These are phyloP conservation scores for Macrotyloma uniflorum DNA, from an alignment of 306 rosid genomes.

Conservation along the genomic window DNA sequence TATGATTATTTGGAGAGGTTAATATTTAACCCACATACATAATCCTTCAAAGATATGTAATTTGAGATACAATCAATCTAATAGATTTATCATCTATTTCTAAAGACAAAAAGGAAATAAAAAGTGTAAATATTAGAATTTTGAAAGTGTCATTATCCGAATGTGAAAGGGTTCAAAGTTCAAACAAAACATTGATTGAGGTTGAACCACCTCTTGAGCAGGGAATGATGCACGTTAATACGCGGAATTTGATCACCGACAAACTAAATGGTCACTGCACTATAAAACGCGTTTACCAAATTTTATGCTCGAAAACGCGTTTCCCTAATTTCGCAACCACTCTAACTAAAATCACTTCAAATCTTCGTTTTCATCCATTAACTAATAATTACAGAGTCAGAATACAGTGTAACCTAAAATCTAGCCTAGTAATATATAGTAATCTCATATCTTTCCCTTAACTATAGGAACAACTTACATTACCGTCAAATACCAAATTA, in stretches of 20 bases:
- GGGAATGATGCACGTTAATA: neutral
- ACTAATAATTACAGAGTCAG: too few relatives aligned
- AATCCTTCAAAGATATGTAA: too few relatives aligned
- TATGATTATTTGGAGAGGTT: too few relatives aligned
- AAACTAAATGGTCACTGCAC: neutral
- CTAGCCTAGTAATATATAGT: neutral
- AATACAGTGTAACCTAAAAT: neutral
- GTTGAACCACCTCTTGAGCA: neutral
- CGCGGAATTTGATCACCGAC: constrained; percentile 34
- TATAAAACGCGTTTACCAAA: neutral
- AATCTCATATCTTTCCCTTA: neutral
- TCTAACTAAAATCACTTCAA: neutral
- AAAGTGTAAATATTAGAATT: too few relatives aligned
- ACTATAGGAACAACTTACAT: neutral
- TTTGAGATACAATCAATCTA: too few relatives aligned
- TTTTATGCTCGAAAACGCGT: neutral
- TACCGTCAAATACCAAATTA: neutral
- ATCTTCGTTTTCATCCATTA: neutral
- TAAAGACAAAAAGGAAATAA: too few relatives aligned
- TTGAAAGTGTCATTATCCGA: too few relatives aligned
- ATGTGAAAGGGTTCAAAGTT: neutral
- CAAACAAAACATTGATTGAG: neutral
- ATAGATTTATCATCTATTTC: too few relatives aligned
- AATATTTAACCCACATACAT: too few relatives aligned
- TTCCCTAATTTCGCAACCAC: neutral